Conservation (phyloP, 1,284 basidiomycete genomes). For the Sporisorium iseilematis-ciliati region DNA sequence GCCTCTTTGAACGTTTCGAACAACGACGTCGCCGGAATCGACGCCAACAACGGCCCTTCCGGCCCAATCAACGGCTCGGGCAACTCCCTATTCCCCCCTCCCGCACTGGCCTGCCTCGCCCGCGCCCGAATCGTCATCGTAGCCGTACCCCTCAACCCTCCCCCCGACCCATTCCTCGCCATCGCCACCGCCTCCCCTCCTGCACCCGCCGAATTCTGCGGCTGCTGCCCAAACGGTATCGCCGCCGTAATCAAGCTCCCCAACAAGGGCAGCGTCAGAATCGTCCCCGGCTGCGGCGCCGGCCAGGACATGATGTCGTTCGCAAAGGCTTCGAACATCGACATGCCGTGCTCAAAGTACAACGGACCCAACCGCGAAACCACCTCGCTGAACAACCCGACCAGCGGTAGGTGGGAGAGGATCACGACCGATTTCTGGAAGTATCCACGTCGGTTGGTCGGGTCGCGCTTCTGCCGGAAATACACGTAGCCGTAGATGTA, state of each 20-base stretch:
- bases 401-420: slow-evolving; percentile 84
- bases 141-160: slow-evolving; percentile 27
- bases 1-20: slow-evolving; percentile 67
- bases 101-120: slow-evolving; percentile 15
- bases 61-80: slow-evolving; percentile 44
- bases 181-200: slow-evolving; percentile 28
- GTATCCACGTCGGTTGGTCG: slow-evolving; percentile 64
- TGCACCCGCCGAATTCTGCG: slow-evolving; percentile 57
- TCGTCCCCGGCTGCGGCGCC: slow-evolving; percentile 57
- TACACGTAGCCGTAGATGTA: slow-evolving; percentile 69
- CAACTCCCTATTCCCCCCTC: slow-evolving; percentile 22
- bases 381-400: slow-evolving; percentile 81
- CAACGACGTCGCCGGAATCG: slow-evolving; percentile 76
- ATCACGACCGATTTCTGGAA: slow-evolving; percentile 83
- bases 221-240: slow-evolving; percentile 61
- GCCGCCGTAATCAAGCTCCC: slow-evolving; percentile 55
- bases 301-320: slow-evolving; percentile 62
- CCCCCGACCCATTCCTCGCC: slow-evolving; percentile 5
- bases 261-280: slow-evolving; percentile 56
- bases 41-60: slow-evolving; percentile 74
- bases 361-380: slow-evolving; percentile 77
- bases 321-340: slow-evolving; percentile 63
- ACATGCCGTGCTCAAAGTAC: slow-evolving; percentile 65
- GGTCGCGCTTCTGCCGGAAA: slow-evolving; percentile 66
- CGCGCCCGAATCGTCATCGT: slow-evolving; percentile 41